phyloP scores from a whole-genome alignment of 2,329 filamentous ascomycete species.

The Colletotrichum falcatum region DNA sequence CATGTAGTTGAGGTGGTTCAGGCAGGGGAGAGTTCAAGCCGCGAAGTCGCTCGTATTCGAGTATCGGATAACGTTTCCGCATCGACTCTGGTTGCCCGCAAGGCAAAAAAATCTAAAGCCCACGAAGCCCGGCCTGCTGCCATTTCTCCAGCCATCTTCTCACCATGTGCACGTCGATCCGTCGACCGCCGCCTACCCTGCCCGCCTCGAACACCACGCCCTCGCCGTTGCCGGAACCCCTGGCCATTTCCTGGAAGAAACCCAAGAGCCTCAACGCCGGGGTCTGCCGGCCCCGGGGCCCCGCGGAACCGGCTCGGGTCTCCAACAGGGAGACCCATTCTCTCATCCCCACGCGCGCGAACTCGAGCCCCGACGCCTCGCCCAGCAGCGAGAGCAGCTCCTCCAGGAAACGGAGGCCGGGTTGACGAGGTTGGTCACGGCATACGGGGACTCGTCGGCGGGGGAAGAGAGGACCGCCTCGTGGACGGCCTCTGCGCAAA shows the following conservation, averaged over 20 bases:
- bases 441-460: neutral
- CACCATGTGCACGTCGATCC: neutral
- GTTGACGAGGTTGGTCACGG: slow-evolving; percentile 10
- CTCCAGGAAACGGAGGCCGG: neutral
- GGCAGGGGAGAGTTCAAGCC: neutral
- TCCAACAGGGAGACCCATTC: slow-evolving; percentile 21
- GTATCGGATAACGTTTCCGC: neutral
- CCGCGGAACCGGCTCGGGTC: neutral
- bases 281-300: neutral
- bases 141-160: slow-evolving; percentile 11
- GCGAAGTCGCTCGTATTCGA: neutral
- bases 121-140: neutral
- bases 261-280: slow-evolving; percentile 24
- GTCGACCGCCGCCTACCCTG: neutral
- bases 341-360: neutral
- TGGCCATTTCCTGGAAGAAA: slow-evolving; percentile 24
- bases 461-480: neutral
- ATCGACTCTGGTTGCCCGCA: neutral
- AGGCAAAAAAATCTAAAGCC: neutral
- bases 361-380: neutral
- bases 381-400: slow-evolving; percentile 1
- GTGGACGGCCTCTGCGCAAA: neutral
- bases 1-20: neutral
- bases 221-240: slow-evolving; percentile 4
- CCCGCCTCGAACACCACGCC: neutral